Evolutionary conservation across 768 basidiomycete genomes (phyloP).

Genomic region (Rhodosporidiobolus sp.): DNA sequence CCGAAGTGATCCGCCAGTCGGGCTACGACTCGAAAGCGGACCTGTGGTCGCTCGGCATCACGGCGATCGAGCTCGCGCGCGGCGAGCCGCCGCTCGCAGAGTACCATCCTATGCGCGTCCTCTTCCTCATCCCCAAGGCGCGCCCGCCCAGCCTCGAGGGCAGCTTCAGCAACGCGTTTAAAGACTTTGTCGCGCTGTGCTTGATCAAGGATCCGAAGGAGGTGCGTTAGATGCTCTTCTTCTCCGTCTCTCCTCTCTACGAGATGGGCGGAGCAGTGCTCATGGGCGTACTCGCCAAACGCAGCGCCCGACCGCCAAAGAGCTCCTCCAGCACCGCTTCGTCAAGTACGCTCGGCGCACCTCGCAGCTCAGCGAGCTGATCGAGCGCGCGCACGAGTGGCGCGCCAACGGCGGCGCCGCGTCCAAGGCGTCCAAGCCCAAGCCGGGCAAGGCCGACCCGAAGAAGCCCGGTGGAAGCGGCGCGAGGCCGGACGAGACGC

Average conservation of each 20-base stretch:
- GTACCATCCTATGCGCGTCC: constrained; percentile 97
- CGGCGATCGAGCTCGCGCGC: constrained; percentile 88
- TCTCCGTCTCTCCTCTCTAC: neutral
- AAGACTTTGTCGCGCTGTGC: constrained; percentile 86
- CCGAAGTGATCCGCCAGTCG: constrained; percentile 94
- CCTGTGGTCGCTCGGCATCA: constrained; percentile 97
- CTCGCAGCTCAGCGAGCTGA: constrained; percentile 76
- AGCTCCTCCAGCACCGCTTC: constrained; percentile 90
- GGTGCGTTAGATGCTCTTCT: constrained; percentile 54
- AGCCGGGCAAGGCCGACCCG: neutral
- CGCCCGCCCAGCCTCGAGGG: constrained; percentile 88
- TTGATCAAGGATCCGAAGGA: constrained; percentile 83
- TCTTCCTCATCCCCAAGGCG: constrained; percentile 96
- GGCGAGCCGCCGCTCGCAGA: constrained; percentile 95
- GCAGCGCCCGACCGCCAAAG: constrained; percentile 84
- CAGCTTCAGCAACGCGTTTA: constrained; percentile 76
- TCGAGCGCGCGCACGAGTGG: constrained; percentile 80
- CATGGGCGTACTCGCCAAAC: constrained; percentile 29
- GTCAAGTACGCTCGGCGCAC: constrained; percentile 80
- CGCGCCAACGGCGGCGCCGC: constrained; percentile 56
- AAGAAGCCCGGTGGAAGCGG: neutral
- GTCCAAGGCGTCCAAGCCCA: constrained; percentile 20
- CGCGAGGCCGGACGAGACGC: constrained; percentile 16
- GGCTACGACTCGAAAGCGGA: constrained; percentile 96
- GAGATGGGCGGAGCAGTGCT: too few relatives aligned